Base-by-base conservation (phyloP, 768 basidiomycete genomes). In the Aureoboletus auriporus region DNA sequence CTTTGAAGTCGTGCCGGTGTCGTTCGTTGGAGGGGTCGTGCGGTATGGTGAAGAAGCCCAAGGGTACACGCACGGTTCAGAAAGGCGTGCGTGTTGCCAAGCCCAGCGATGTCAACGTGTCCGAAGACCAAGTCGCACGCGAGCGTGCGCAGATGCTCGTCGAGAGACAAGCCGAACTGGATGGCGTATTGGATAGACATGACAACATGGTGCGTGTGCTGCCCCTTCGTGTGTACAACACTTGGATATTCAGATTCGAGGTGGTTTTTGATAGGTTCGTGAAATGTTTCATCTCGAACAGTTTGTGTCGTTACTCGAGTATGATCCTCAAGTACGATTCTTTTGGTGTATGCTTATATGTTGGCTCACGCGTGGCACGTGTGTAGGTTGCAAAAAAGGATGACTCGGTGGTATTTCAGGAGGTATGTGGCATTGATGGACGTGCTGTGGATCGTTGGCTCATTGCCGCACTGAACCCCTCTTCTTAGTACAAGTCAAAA, bases 231-330 rank as follows among this genome's bases (percentile, higher is more conserved):
- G 28, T 28, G 20, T 11, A 33, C 14, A 6, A 33, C 33, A 27
- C 5, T 14, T 16, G 37, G 9, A 26, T 16, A 17, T 33, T 41
- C 37, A 50, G 17, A 42, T 35, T 6, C 29, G 35, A 23, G 20
- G 20, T 23, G 20, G 42, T 36, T 33, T 37, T 34, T 37, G 17
- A 36, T 52, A 92, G 86, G 75, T 95, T 41, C 80, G 93, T 51
- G 91, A 97, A 67, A 74, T 80, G 50, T 97, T 94, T 66, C 93
- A 97, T 61, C 75, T 95, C 68, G 86, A 93, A 54, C 74, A 84
- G 49, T 94, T 87, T 62, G 78, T 82, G 3, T 82, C 78, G 23
- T 74, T 95, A 71, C 68, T 93, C 31, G 75, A 73, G 16, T 97
- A 83, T 64, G 78, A 94, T 66, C 93, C 93, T 8, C 65, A 72